Evolutionary conservation across 805 yeast species (phyloP).

Genomic region (Diddensiella caesifluorescens): DNA sequence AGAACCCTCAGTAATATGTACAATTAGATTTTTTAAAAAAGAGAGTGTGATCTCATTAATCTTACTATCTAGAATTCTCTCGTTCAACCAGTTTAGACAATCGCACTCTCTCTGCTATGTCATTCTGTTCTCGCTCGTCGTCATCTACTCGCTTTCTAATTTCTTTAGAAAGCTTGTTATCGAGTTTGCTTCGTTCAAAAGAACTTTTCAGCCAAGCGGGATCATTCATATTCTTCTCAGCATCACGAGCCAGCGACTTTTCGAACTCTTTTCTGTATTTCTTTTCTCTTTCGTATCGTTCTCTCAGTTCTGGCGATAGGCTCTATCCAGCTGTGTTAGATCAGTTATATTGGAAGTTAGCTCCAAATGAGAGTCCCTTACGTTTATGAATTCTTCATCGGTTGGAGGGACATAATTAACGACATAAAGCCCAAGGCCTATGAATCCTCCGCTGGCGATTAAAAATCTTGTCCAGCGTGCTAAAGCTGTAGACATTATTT

Average conservation of each 20-base stretch:
- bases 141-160: constrained; percentile 24
- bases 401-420: constrained; percentile 77
- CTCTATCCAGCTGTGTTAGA: background rate
- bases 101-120: constrained; percentile 19
- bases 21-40: background rate
- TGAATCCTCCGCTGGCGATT: constrained; percentile 57
- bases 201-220: constrained; percentile 31
- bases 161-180: constrained; percentile 23
- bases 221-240: constrained; percentile 21
- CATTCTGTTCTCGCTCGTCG: constrained; percentile 10
- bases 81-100: constrained; percentile 22
- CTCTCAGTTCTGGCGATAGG: constrained; percentile 63
- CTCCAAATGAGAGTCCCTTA: constrained; percentile 9
- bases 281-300: constrained; percentile 44
- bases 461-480: constrained; percentile 24
- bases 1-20: no score
- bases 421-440: constrained; percentile 66
- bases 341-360: background rate
- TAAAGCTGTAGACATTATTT: constrained; percentile 15
- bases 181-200: constrained; percentile 25
- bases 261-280: constrained; percentile 17
- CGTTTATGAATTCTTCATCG: constrained; percentile 69
- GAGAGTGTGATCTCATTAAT: background rate
- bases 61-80: constrained; percentile 17
- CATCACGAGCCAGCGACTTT: constrained; percentile 21